phyloP scores from a whole-genome alignment of 495 filamentous ascomycete genomes.

The Astrothelium macrocarpum region DNA sequence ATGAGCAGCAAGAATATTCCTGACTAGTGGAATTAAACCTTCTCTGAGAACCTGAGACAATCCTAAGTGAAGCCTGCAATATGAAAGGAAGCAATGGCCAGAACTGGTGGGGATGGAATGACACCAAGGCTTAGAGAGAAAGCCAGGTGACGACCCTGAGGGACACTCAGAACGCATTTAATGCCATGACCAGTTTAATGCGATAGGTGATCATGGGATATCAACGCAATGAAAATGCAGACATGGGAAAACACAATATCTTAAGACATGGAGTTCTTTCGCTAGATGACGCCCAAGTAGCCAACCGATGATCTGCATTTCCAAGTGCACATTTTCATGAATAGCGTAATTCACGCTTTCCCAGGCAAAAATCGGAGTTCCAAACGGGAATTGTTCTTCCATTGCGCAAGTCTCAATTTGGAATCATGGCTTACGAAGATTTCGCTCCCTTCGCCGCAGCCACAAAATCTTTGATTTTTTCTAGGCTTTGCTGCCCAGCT shows the following conservation, averaged over 20 bases:
- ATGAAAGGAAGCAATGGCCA: not conserved
- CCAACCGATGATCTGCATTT: not conserved
- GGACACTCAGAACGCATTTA: not conserved
- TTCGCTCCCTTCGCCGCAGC: constrained; percentile 50
- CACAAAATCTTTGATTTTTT: constrained; percentile 77
- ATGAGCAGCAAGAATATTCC: not conserved
- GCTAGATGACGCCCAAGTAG: not conserved
- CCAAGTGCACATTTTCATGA: not conserved
- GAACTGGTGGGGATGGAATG: not conserved
- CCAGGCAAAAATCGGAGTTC: too few species aligned
- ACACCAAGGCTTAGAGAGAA: not conserved
- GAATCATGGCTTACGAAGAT: not conserved
- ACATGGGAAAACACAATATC: not conserved
- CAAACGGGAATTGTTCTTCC: not conserved
- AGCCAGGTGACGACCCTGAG: not conserved
- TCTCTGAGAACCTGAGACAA: not conserved
- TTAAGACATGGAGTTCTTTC: not conserved
- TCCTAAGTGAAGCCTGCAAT: not conserved
- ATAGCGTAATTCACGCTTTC: not conserved
- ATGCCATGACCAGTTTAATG: not conserved
- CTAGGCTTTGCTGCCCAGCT: constrained; percentile 67
- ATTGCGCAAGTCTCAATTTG: not conserved
- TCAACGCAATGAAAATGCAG: not conserved
- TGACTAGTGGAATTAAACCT: not conserved
- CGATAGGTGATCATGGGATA: not conserved